Conservation (phyloP, 108 stramenopile genomes). For the Aurantiochytrium sp. region DNA sequence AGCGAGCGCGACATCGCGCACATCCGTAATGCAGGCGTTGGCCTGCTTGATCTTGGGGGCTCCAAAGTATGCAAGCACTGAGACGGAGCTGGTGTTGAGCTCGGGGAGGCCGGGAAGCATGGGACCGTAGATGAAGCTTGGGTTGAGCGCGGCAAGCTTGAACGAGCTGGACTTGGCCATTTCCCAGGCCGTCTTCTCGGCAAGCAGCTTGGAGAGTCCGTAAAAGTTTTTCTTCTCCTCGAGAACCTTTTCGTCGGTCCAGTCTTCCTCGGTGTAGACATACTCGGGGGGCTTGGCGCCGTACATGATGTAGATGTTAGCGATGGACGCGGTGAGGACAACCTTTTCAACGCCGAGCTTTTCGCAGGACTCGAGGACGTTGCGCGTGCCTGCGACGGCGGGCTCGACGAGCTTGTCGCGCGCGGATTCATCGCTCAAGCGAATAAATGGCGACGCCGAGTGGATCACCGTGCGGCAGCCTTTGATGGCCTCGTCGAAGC, state of each 20-base stretch:
- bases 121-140: conserved; percentile 1
- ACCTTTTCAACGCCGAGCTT: conserved; percentile 6
- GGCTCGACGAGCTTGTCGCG: conserved; percentile 32
- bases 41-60: background rate
- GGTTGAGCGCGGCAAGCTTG: background rate
- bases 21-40: background rate
- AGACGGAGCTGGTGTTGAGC: conserved; percentile 10
- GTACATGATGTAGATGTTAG: background rate
- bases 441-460: conserved; percentile 32
- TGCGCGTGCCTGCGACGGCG: conserved; percentile 34
- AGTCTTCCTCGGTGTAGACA: background rate
- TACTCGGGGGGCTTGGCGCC: background rate
- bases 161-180: background rate
- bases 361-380: conserved; percentile 24
- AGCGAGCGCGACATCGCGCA: conserved; percentile 5
- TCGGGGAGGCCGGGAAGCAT: background rate
- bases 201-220: background rate
- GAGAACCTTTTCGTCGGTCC: background rate
- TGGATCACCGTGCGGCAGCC: conserved; percentile 31
- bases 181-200: background rate
- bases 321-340: background rate
- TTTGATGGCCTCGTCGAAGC: conserved; percentile 27
- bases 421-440: background rate
- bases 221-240: conserved; percentile 4
- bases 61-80: background rate